Conservation (phyloP, 306 rosid species). For the Cotoneaster glaucophyllus region DNA sequence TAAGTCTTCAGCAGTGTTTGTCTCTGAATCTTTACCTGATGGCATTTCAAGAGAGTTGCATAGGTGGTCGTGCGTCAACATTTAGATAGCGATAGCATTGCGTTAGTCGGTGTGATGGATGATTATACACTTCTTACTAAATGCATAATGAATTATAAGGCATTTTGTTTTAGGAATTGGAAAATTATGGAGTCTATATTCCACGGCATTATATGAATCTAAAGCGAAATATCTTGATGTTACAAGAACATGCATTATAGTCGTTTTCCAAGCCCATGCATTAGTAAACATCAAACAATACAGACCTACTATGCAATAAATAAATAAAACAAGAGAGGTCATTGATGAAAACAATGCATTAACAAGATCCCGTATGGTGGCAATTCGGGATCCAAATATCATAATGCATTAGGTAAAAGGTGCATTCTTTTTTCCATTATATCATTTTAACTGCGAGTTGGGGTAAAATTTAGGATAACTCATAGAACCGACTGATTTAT, state of each 20-base stretch:
- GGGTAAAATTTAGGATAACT: no score
- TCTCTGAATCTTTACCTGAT: constrained; percentile 3
- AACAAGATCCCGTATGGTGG: neutral
- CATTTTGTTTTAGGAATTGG: neutral
- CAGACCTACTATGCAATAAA: neutral
- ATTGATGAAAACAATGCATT: neutral
- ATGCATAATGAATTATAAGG: neutral
- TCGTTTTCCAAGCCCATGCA: neutral
- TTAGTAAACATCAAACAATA: neutral
- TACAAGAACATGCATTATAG: neutral
- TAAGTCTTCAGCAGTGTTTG: constrained; percentile 33
- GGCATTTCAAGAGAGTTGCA: constrained; percentile 4
- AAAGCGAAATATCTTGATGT: neutral
- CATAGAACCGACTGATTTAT: neutral
- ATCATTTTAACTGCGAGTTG: neutral
- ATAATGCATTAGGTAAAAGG: neutral
- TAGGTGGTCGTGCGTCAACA: neutral
- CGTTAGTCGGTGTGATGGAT: neutral
- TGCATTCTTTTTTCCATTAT: neutral
- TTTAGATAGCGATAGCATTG: neutral
- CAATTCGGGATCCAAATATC: neutral
- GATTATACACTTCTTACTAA: neutral
- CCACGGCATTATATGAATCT: neutral
- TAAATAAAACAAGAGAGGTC: neutral
- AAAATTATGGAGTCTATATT: neutral